phyloP scores from a whole-genome alignment of 2,329 filamentous ascomycete species.

The Aaosphaeria pasadenensis region DNA sequence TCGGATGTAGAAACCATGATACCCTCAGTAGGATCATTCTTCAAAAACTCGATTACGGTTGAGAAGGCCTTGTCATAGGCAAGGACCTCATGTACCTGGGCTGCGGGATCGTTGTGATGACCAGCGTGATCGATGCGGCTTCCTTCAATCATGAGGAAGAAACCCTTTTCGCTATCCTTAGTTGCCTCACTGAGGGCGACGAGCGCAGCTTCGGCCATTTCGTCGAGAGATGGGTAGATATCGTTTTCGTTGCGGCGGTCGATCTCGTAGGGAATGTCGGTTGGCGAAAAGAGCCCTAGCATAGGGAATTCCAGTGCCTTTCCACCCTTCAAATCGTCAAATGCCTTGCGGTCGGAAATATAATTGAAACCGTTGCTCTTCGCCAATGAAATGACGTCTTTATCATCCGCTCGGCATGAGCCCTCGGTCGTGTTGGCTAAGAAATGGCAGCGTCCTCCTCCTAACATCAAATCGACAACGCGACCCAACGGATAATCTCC shows the following conservation, averaged over 20 bases:
- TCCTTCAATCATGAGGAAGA: slow-evolving; percentile 98
- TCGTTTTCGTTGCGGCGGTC: slow-evolving; percentile 78
- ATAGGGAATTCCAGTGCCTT: slow-evolving; percentile 71
- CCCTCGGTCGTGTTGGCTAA: slow-evolving; percentile 74
- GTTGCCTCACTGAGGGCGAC: slow-evolving; percentile 78
- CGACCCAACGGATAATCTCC: slow-evolving; percentile 83
- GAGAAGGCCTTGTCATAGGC: slow-evolving; percentile 88
- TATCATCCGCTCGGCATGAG: slow-evolving; percentile 77
- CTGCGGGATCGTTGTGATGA: slow-evolving; percentile 55
- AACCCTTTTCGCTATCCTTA: slow-evolving; percentile 79
- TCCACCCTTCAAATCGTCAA: slow-evolving; percentile 70
- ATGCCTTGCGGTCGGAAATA: slow-evolving; percentile 66
- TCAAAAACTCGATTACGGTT: slow-evolving; percentile 79
- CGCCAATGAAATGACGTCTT: slow-evolving; percentile 72
- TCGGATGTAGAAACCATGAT: slow-evolving; percentile 89
- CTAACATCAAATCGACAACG: slow-evolving; percentile 87
- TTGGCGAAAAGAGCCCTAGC: slow-evolving; percentile 77
- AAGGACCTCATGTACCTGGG: slow-evolving; percentile 76
- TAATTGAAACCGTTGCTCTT: slow-evolving; percentile 80
- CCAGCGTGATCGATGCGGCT: slow-evolving; percentile 95
- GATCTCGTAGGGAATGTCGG: slow-evolving; percentile 89
- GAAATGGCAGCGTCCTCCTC: slow-evolving; percentile 91
- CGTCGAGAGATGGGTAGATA: slow-evolving; percentile 81
- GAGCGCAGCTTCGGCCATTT: slow-evolving; percentile 85
- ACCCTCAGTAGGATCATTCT: slow-evolving; percentile 68